A percentile compares a stretch with the other conserved stretches of the same genome.
Conservation (phyloP, 441 rosid genomes). For the Erodium chrysanthum region DNA sequence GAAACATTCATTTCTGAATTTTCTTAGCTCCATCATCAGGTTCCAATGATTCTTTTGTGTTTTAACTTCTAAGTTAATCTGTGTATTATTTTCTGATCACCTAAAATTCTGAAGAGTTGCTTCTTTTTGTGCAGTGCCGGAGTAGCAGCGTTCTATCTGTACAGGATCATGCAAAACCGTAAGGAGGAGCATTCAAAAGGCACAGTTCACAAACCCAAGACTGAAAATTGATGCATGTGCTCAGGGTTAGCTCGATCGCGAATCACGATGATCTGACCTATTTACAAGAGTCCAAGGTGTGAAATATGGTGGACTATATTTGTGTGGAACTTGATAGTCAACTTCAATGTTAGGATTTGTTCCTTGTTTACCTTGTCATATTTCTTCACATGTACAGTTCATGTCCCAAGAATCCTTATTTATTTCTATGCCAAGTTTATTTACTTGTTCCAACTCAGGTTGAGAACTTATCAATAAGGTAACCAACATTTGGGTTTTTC, state of each 20-base stretch:
- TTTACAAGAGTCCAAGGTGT: background rate
- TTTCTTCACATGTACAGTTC: background rate
- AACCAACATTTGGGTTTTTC: no score
- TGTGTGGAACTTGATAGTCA: background rate
- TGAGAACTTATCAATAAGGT: no score
- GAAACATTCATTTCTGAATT: slow-evolving; percentile 34
- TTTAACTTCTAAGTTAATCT: background rate
- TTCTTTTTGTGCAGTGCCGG: slow-evolving; percentile 46
- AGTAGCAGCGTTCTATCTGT: slow-evolving; percentile 50
- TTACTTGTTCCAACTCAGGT: no score
- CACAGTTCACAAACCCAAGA: slow-evolving; percentile 28
- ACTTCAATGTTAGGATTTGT: background rate
- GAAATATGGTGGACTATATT: background rate
- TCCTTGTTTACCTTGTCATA: background rate
- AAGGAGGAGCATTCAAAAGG: slow-evolving; percentile 22
- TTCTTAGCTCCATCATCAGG: slow-evolving; percentile 45
- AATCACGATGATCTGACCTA: background rate
- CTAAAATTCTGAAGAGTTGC: background rate
- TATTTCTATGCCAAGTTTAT: no score
- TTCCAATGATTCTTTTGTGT: slow-evolving; percentile 20
- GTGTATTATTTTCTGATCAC: background rate
- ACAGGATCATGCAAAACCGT: slow-evolving; percentile 33
- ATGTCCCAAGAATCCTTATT: background rate
- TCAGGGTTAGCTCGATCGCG: no score
- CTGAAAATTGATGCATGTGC: slow-evolving; percentile 22